Conservation (phyloP, 148 eudicot genomes). For the Chenopodium quinoa region DNA sequence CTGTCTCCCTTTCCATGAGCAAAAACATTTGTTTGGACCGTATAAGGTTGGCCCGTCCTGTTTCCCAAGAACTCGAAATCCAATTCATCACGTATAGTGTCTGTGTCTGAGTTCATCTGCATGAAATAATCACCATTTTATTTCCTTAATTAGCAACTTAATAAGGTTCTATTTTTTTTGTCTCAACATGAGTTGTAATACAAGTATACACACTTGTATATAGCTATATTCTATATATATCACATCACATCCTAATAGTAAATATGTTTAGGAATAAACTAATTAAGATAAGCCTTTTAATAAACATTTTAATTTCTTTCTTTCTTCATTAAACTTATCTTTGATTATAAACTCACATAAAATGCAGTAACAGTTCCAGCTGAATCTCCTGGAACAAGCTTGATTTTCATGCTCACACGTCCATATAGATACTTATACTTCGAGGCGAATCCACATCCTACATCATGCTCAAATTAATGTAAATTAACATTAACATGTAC, state of each 20-base stretch:
- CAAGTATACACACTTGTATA: too few species aligned
- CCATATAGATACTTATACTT: constrained; percentile 67
- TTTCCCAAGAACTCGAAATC: constrained; percentile 93
- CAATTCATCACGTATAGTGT: constrained; percentile 59
- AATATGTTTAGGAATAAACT: too few species aligned
- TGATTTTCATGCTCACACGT: constrained; percentile 80
- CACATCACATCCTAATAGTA: too few species aligned
- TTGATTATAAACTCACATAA: constrained; percentile 41
- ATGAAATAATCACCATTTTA: not conserved
- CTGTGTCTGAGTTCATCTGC: constrained; percentile 81
- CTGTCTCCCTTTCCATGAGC: constrained; percentile 70
- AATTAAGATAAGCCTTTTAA: too few species aligned
- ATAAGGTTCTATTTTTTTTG: too few species aligned
- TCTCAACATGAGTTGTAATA: too few species aligned
- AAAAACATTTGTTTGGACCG: constrained; percentile 76
- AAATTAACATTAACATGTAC: not conserved
- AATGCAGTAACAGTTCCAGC: constrained; percentile 95
- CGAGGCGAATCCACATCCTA: constrained; percentile 91
- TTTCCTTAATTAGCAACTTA: too few species aligned
- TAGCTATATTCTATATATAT: too few species aligned
- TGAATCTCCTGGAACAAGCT: constrained; percentile 82
- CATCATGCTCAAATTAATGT: not conserved
- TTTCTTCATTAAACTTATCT: not conserved
- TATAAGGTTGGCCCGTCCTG: constrained; percentile 78
- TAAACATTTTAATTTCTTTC: too few species aligned